Evolutionary conservation across 2,329 filamentous ascomycete species (phyloP).

Genomic region (Lecanosticta acicola): DNA sequence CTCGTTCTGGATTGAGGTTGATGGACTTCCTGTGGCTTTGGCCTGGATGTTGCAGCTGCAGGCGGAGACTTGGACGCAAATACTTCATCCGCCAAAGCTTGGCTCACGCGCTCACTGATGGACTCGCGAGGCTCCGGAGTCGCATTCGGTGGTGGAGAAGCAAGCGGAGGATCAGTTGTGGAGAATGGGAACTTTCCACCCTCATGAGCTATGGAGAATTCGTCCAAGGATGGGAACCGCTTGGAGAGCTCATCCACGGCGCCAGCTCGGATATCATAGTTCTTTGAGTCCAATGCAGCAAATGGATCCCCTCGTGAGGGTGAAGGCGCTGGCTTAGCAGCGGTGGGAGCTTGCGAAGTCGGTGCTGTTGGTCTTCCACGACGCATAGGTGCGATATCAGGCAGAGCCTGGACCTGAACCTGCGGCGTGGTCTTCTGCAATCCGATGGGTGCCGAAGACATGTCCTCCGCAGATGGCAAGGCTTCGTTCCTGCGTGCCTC

Average conservation of each 20-base stretch:
- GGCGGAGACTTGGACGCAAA: constrained; percentile 48
- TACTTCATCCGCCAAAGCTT: constrained; percentile 76
- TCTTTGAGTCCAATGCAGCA: constrained; percentile 72
- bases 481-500: constrained; percentile 58
- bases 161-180: constrained; percentile 3
- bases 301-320: constrained; percentile 81
- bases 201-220: constrained; percentile 86
- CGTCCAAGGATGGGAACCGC: constrained; percentile 83
- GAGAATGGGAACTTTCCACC: constrained; percentile 18
- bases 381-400: constrained; percentile 90
- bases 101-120: constrained; percentile 62
- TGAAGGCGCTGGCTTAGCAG: constrained; percentile 56
- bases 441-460: constrained; percentile 50
- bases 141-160: constrained; percentile 30
- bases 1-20: constrained; percentile 1
- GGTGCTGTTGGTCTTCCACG: constrained; percentile 65
- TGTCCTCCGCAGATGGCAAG: constrained; percentile 51
- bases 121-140: constrained; percentile 46
- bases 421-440: constrained; percentile 73
- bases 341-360: constrained; percentile 35
- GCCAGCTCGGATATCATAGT: constrained; percentile 42
- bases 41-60: constrained; percentile 11
- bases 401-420: constrained; percentile 66
- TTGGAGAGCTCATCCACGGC: constrained; percentile 73
- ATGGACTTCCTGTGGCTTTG: not conserved